A percentile compares a stretch with the other conserved stretches of the same genome.
Evolutionary conservation across 2,329 filamentous ascomycete genomes (phyloP).

Genomic region (Cercospora sp.): DNA sequence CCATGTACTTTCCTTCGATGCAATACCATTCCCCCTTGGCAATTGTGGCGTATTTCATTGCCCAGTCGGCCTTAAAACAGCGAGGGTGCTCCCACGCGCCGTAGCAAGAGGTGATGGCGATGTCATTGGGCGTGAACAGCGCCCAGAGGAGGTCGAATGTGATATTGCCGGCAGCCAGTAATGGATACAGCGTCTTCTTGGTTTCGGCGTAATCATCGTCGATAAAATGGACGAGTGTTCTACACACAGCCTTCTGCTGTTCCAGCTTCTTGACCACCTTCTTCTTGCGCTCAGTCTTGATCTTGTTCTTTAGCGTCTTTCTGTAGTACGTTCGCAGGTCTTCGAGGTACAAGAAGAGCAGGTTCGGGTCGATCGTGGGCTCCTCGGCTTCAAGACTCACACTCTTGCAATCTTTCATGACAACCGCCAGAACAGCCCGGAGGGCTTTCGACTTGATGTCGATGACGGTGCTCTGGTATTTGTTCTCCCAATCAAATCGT

Average conservation of each 20-base stretch:
- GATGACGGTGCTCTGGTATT: constrained; percentile 71
- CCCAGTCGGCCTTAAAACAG: constrained; percentile 78
- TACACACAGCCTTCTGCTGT: constrained; percentile 64
- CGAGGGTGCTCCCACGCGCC: constrained; percentile 73
- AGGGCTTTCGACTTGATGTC: constrained; percentile 84
- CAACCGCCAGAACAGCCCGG: constrained; percentile 66
- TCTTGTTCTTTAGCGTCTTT: constrained; percentile 63
- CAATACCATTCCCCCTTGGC: constrained; percentile 73
- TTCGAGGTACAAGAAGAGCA: constrained; percentile 66
- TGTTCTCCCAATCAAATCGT: constrained; percentile 81
- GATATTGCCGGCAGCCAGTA: constrained; percentile 79
- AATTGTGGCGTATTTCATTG: constrained; percentile 68
- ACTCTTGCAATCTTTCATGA: constrained; percentile 75
- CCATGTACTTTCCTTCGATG: constrained; percentile 76
- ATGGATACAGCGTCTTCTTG: constrained; percentile 77
- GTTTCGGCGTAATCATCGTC: constrained; percentile 76
- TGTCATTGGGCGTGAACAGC: constrained; percentile 81
- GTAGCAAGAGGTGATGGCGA: constrained; percentile 75
- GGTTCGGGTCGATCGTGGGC: constrained; percentile 59
- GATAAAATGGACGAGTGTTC: constrained; percentile 73
- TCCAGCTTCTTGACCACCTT: constrained; percentile 61
- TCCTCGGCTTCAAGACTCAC: constrained; percentile 78
- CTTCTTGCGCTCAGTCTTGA: constrained; percentile 60
- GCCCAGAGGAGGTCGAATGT: constrained; percentile 89
- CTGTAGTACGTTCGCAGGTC: constrained; percentile 64